Percentiles rank a stretch among this genome's conserved stretches.
Evolutionary conservation across 2,329 filamentous ascomycete genomes (phyloP).

Genomic region (Neopestalotiopsis sp.): DNA sequence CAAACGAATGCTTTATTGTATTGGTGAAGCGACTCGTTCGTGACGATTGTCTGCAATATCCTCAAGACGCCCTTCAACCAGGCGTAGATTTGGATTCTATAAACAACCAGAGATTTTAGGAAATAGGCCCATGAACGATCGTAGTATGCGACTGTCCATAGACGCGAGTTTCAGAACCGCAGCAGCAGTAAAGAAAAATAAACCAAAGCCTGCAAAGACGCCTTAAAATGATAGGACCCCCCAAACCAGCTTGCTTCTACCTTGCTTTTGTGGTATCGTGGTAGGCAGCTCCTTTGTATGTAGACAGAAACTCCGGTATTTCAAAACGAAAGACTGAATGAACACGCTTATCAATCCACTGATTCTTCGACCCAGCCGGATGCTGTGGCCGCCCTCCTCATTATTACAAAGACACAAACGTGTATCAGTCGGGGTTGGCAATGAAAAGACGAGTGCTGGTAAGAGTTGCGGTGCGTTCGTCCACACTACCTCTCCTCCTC

Average conservation of each 20-base stretch:
- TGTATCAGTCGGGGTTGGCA: conserved; percentile 74
- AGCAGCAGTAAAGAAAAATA: not conserved
- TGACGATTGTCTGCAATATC: not conserved
- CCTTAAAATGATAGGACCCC: conserved; percentile 12
- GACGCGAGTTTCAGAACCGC: too few species aligned
- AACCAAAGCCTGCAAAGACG: conserved; percentile 7
- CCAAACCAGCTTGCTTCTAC: conserved; percentile 19
- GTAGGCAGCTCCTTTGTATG: conserved; percentile 15
- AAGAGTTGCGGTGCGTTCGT: conserved; percentile 81
- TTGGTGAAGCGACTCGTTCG: not conserved
- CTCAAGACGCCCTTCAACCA: not conserved
- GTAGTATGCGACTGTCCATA: not conserved
- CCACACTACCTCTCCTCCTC: conserved; percentile 78
- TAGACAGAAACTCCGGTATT: conserved; percentile 16
- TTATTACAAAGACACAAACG: not conserved
- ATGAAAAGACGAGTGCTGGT: conserved; percentile 78
- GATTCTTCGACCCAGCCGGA: not conserved
- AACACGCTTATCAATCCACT: conserved; percentile 10
- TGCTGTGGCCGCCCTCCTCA: not conserved
- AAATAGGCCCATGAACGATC: conserved; percentile 4
- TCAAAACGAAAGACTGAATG: conserved; percentile 21
- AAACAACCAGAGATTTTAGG: not conserved
- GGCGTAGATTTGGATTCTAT: not conserved
- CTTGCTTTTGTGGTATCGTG: conserved; percentile 18
- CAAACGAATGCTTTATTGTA: conserved; percentile 12